phyloP scores from a whole-genome alignment of 2,329 filamentous ascomycete genomes.

The Cordyceps tenuipes region DNA sequence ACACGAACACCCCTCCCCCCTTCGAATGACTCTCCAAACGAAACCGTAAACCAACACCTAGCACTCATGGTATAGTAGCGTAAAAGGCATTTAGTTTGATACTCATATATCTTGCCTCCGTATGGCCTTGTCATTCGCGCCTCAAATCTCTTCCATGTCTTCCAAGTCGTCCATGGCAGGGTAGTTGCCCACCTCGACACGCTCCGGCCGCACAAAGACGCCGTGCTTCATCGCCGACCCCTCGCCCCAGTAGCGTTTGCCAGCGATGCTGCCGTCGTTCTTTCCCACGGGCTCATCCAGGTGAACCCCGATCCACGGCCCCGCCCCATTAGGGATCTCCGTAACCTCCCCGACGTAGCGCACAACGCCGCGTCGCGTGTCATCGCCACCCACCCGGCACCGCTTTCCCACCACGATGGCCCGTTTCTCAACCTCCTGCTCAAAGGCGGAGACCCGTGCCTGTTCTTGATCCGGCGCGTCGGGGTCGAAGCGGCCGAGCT shows the following conservation, averaged over 20 bases:
- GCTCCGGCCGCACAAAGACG: slow-evolving; percentile 70
- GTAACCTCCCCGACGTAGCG: slow-evolving; percentile 65
- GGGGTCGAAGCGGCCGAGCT: slow-evolving; percentile 93
- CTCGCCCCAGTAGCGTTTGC: slow-evolving; percentile 60
- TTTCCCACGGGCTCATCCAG: slow-evolving; percentile 75
- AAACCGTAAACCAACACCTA: no score
- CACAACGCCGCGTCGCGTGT: slow-evolving; percentile 61
- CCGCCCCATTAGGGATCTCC: slow-evolving; percentile 59
- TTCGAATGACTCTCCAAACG: no score
- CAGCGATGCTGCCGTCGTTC: slow-evolving; percentile 68
- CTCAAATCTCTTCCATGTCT: slow-evolving; percentile 65
- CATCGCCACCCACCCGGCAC: slow-evolving; percentile 59
- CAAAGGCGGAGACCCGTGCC: slow-evolving; percentile 59
- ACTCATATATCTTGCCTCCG: background rate
- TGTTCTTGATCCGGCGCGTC: slow-evolving; percentile 66
- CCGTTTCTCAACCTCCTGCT: slow-evolving; percentile 61
- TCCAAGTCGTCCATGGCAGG: slow-evolving; percentile 64
- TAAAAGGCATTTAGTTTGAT: background rate
- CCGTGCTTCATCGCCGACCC: slow-evolving; percentile 60
- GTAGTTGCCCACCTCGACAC: slow-evolving; percentile 69
- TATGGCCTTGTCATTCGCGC: background rate
- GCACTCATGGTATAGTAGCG: background rate
- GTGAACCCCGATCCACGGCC: slow-evolving; percentile 64
- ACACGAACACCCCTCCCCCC: no score
- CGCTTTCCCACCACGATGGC: slow-evolving; percentile 56